These are phyloP conservation scores for Globisporangium nagaii DNA, from an alignment of 352 stramenopile species.

Conservation along the genomic window DNA sequence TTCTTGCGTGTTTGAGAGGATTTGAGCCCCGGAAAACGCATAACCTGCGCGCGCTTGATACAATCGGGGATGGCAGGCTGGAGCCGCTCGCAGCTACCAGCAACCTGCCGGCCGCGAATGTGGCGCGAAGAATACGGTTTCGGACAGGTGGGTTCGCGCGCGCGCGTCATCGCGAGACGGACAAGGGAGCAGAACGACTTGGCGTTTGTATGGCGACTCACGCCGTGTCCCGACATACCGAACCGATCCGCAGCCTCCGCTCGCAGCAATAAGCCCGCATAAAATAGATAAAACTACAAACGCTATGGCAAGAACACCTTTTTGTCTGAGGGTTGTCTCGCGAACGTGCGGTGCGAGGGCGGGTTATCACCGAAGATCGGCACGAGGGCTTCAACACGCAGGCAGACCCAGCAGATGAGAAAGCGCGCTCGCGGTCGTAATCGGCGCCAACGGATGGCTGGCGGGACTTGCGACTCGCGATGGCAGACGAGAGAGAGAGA, in stretches of 20 bases:
- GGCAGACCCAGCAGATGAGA: background rate
- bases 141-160: background rate
- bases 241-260: background rate
- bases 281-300: background rate
- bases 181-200: background rate
- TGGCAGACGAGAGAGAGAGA: too few species aligned
- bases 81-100: too few species aligned
- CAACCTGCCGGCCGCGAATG: background rate
- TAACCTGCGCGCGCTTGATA: background rate
- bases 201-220: background rate
- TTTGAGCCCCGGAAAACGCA: background rate
- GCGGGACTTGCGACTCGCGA: too few species aligned
- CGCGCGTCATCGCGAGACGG: background rate
- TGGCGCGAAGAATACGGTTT: background rate
- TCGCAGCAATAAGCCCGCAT: background rate
- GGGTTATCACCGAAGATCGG: background rate
- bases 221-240: slow-evolving; percentile 1
- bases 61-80: background rate
- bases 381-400: background rate
- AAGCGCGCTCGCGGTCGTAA: background rate
- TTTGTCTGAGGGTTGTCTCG: background rate
- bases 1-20: slow-evolving; percentile 8
- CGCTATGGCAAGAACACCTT: background rate
- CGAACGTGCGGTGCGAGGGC: background rate
- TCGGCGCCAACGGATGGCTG: background rate